These are phyloP conservation scores for Acanthamoeba royreba DNA, from an alignment of 208 protist genomes.

Conservation along the genomic window DNA sequence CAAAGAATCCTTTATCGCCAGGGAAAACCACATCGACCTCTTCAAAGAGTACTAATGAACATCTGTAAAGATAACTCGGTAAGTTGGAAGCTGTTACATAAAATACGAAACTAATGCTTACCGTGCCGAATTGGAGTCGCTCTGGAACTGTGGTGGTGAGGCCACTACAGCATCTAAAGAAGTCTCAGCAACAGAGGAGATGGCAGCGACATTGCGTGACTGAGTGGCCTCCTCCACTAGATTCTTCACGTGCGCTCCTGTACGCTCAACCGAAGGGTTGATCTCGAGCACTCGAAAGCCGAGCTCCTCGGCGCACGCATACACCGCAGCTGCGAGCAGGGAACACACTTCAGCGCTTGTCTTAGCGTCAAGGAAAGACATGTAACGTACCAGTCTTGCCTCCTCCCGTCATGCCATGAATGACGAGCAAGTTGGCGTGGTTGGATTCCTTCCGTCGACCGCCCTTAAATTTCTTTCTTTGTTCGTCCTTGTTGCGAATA, in stretches of 20 bases:
- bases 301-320: not conserved
- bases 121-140: not conserved
- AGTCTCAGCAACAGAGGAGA: not conserved
- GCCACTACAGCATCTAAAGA: not conserved
- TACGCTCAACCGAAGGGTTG: not conserved
- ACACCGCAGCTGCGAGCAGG: not conserved
- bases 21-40: conserved; percentile 1
- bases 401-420: not conserved
- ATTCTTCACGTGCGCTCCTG: not conserved
- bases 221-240: not conserved
- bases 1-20: not conserved
- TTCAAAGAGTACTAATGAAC: conserved; percentile 6
- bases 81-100: not conserved
- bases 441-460: too few species aligned
- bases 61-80: not conserved
- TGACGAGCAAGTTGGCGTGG: not conserved
- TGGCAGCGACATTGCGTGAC: not conserved
- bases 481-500: not conserved
- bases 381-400: not conserved
- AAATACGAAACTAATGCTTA: not conserved
- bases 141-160: not conserved
- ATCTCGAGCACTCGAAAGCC: not conserved
- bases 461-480: not conserved
- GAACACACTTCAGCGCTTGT: not conserved
- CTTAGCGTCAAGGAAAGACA: not conserved